Evolutionary conservation across 768 basidiomycete species (phyloP).

Genomic region (Boletus pseudopeckii): DNA sequence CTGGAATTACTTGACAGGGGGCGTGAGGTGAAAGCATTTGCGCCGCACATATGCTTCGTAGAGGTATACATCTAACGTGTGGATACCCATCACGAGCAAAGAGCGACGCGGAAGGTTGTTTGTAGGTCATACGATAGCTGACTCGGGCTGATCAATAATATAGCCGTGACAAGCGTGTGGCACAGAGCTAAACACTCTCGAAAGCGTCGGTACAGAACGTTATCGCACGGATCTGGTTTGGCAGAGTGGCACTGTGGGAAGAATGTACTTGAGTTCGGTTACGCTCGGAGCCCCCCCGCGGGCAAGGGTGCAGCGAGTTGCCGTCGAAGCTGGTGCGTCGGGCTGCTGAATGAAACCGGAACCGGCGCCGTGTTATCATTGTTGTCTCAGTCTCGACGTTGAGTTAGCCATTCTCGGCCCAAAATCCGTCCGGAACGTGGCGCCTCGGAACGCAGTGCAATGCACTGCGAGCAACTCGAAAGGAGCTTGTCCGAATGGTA

Average conservation of each 20-base stretch:
- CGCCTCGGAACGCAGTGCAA: neutral
- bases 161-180: neutral
- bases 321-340: neutral
- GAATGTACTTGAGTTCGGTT: neutral
- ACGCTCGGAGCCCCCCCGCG: neutral
- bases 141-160: neutral
- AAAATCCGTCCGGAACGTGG: constrained; percentile 6
- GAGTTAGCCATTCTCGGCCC: neutral
- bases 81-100: neutral
- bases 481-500: neutral
- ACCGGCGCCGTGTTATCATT: neutral
- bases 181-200: too few species aligned
- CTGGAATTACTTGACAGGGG: constrained; percentile 11
- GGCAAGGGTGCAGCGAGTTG: too few species aligned
- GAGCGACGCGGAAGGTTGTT: neutral
- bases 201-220: neutral
- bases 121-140: neutral
- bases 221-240: too few species aligned
- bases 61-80: neutral
- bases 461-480: neutral
- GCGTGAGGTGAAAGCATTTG: constrained; percentile 2
- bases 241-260: neutral
- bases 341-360: neutral
- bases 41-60: constrained; percentile 12
- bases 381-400: neutral